Conservation (phyloP, 768 basidiomycete genomes). For the Lyophyllum semitale region DNA sequence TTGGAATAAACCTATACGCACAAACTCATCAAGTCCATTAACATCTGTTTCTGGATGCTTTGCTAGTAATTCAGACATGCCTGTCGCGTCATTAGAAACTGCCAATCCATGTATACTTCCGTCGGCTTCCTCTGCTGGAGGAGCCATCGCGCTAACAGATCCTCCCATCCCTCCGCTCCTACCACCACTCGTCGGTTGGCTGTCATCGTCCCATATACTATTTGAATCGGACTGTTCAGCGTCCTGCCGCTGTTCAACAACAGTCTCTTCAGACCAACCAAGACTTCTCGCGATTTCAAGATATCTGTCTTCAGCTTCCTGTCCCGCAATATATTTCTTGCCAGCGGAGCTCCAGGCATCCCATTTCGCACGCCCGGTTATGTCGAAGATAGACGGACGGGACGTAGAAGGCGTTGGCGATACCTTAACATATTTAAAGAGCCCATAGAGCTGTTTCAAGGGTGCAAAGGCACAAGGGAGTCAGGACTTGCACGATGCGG, state of each 20-base stretch:
- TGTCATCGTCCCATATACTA: slow-evolving; percentile 49
- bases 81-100: slow-evolving; percentile 52
- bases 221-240: slow-evolving; percentile 24
- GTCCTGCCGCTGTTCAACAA: slow-evolving; percentile 7
- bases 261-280: slow-evolving; percentile 58
- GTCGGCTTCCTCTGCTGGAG: slow-evolving; percentile 35
- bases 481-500: slow-evolving; percentile 43
- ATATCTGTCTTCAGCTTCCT: slow-evolving; percentile 65
- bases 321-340: slow-evolving; percentile 43
- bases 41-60: slow-evolving; percentile 46
- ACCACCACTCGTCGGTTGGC: slow-evolving; percentile 26
- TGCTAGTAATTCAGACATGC: slow-evolving; percentile 45
- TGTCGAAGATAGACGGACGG: slow-evolving; percentile 77
- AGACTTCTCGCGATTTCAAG: slow-evolving; percentile 65
- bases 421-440: slow-evolving; percentile 77
- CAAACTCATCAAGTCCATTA: slow-evolving; percentile 72
- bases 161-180: slow-evolving; percentile 55
- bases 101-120: slow-evolving; percentile 62
- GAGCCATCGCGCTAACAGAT: slow-evolving; percentile 61
- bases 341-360: slow-evolving; percentile 71
- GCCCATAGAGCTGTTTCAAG: slow-evolving; percentile 70
- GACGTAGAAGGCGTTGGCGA: slow-evolving; percentile 52
- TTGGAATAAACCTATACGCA: slow-evolving; percentile 39
- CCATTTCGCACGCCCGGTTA: slow-evolving; percentile 84
- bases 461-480: slow-evolving; percentile 18